Percentiles rank a stretch among this genome's conserved stretches.
phyloP scores from a whole-genome alignment of 768 basidiomycete species.

The Trametes cingulata region DNA sequence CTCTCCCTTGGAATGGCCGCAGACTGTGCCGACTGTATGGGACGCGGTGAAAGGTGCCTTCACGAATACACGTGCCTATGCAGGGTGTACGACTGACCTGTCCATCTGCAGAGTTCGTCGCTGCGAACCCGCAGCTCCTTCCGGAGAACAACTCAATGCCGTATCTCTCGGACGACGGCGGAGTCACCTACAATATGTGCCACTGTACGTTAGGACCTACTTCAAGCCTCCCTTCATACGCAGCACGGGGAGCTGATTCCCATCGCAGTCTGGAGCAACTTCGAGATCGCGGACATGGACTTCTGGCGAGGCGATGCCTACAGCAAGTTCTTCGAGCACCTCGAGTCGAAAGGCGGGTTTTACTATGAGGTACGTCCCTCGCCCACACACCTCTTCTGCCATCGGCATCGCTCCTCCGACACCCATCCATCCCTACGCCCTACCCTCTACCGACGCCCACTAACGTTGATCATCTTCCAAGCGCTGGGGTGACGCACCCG shows the following conservation, averaged over 20 bases:
- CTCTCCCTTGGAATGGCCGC: conserved; percentile 61
- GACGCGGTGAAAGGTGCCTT: conserved; percentile 49
- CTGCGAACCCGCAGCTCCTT: conserved; percentile 54
- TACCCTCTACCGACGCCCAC: not conserved
- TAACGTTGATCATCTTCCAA: conserved; percentile 29
- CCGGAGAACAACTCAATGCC: conserved; percentile 58
- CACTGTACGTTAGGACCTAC: conserved; percentile 47
- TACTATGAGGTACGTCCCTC: conserved; percentile 73
- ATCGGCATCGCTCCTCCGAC: no score
- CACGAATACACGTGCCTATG: conserved; percentile 25
- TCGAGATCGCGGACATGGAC: conserved; percentile 84
- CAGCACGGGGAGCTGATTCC: not conserved
- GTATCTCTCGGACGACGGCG: conserved; percentile 68
- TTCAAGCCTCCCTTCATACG: not conserved
- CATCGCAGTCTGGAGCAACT: conserved; percentile 61
- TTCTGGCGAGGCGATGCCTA: conserved; percentile 89
- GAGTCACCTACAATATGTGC: conserved; percentile 63
- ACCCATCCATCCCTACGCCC: not conserved
- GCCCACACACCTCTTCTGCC: not conserved
- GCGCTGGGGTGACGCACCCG: conserved; percentile 48
- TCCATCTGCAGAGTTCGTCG: conserved; percentile 49
- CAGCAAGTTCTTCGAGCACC: conserved; percentile 75
- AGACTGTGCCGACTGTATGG: conserved; percentile 69
- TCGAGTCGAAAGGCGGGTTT: conserved; percentile 84
- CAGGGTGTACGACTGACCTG: conserved; percentile 19